Base-by-base conservation (phyloP, 2,329 filamentous ascomycete genomes). In the Trichoderma sp. region DNA sequence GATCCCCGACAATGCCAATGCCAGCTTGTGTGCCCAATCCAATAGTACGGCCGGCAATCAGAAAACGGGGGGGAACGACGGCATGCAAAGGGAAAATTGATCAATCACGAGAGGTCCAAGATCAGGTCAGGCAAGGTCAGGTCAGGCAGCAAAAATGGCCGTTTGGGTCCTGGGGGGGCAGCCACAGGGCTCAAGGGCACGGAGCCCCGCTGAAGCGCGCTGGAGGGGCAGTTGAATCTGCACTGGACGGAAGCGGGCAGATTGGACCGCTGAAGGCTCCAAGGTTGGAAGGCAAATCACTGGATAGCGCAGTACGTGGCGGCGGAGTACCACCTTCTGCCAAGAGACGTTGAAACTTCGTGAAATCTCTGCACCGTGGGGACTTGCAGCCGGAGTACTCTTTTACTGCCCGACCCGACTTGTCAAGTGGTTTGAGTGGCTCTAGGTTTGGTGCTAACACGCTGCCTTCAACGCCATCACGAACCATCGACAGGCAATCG, bases 81-180 rank as follows among this genome's bases (percentile, higher is more conserved):
- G 57, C 36, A 53, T 62, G 66, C 66, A 70, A 36, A 61, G 47
- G 21, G 47, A 66, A 66, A 64, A 66, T 30, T 51, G 63, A 70
- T 47, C 57, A 62, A 70, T 61, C 66, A 70, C 66, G 66, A 70
- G 66, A 70, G 66, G 53, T 32, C 26, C 32, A 36, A 68, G 43
- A n/a, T 28, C 62, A 57, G n/a, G 39, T 30, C 53, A 58, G 51
- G 56, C 28, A 28, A 57, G 65, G 53, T 60, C 66, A 69, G 66
- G 56, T 61, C 66, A 69, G 66, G 66, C 57, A 60, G n/a, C n/a
- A n/a, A 26, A 60, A 60, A 56, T 28, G 15, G 34, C 36, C 43
- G 30, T 57, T 66, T n/a, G 65, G 56, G 66, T 36, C 26, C 36
- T 12, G 65, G 56, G 66, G 34, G 36, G 56, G 28, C 39, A 53